phyloP scores from a whole-genome alignment of 257 asterid genomes.

The Fraxinus americana region DNA sequence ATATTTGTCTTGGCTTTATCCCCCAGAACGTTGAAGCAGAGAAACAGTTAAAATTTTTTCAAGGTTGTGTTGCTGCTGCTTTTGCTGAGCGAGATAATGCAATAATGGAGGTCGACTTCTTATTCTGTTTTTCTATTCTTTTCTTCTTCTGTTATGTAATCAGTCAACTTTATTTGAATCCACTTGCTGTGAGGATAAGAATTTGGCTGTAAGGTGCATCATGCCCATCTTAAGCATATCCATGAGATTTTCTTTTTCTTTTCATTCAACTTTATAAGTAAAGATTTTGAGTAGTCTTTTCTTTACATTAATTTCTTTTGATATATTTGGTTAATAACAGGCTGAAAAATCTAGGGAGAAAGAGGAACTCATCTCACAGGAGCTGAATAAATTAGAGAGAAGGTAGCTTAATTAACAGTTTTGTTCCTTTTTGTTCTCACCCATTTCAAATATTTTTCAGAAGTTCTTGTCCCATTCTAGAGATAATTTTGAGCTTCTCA shows the following conservation, averaged over 20 bases:
- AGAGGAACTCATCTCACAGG: conserved; percentile 68
- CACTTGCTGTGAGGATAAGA: conserved; percentile 19
- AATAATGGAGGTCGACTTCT: conserved; percentile 75
- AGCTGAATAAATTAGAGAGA: conserved; percentile 51
- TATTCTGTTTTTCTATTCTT: conserved; percentile 22
- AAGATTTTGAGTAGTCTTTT: neutral
- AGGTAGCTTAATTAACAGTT: conserved; percentile 45
- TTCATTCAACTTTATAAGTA: conserved; percentile 17
- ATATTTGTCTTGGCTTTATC: conserved; percentile 25
- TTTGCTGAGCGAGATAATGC: conserved; percentile 97
- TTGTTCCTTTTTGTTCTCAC: neutral
- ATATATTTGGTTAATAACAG: conserved; percentile 38
- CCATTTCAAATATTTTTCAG: conserved; percentile 20
- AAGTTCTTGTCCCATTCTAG: neutral
- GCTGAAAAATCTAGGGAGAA: conserved; percentile 89
- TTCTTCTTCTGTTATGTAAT: conserved; percentile 11
- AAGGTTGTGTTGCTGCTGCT: conserved; percentile 92
- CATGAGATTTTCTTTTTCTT: conserved; percentile 17
- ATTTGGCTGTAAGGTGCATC: conserved; percentile 5
- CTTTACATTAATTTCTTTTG: conserved; percentile 14
- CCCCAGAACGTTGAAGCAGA: conserved; percentile 86
- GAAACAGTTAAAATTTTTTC: conserved; percentile 93
- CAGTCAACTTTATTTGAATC: neutral
- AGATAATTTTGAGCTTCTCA: conserved; percentile 8
- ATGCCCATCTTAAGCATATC: conserved; percentile 17